These are phyloP conservation scores for Diaporthe helianthi DNA, from an alignment of 2,329 filamentous ascomycete genomes.

Conservation along the genomic window DNA sequence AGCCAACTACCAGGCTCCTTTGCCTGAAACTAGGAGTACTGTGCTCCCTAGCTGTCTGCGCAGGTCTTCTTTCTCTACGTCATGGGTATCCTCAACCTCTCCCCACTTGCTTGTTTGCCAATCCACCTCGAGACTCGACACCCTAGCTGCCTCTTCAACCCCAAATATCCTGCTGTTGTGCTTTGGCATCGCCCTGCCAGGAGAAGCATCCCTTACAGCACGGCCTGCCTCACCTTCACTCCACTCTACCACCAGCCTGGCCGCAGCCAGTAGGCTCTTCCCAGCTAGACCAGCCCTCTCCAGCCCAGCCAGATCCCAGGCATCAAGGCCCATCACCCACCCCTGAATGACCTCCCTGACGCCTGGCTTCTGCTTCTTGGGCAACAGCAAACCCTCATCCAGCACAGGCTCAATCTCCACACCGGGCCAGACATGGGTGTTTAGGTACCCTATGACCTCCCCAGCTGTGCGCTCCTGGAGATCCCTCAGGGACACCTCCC, in stretches of 20 bases:
- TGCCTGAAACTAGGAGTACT: slow-evolving; percentile 77
- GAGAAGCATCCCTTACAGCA: slow-evolving; percentile 36
- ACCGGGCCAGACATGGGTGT: slow-evolving; percentile 81
- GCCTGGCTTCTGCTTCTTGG: slow-evolving; percentile 72
- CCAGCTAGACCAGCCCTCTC: slow-evolving; percentile 84
- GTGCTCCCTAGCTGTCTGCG: slow-evolving; percentile 87
- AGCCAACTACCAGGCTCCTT: slow-evolving; percentile 38
- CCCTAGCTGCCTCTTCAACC: slow-evolving; percentile 80
- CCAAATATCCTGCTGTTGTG: slow-evolving; percentile 63
- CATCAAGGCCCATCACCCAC: slow-evolving; percentile 76
- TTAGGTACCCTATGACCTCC: slow-evolving; percentile 75
- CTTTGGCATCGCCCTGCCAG: slow-evolving; percentile 39
- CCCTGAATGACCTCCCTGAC: slow-evolving; percentile 79
- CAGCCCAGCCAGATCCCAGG: slow-evolving; percentile 85
- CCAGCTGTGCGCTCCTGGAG: slow-evolving; percentile 74
- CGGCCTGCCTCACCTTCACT: slow-evolving; percentile 71
- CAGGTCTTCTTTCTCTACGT: slow-evolving; percentile 92
- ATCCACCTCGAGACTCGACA: slow-evolving; percentile 81
- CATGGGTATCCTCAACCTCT: slow-evolving; percentile 97
- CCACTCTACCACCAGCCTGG: slow-evolving; percentile 85
- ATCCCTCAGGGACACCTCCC: slow-evolving; percentile 69
- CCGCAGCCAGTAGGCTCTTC: slow-evolving; percentile 84
- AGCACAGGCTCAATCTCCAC: slow-evolving; percentile 80
- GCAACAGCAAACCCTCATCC: slow-evolving; percentile 78
- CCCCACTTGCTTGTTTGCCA: slow-evolving; percentile 95